Percentiles rank a stretch among this genome's conserved stretches.
These are phyloP conservation scores for Diaporthe sp. DNA, from an alignment of 2,329 filamentous ascomycete genomes.

Conservation along the genomic window DNA sequence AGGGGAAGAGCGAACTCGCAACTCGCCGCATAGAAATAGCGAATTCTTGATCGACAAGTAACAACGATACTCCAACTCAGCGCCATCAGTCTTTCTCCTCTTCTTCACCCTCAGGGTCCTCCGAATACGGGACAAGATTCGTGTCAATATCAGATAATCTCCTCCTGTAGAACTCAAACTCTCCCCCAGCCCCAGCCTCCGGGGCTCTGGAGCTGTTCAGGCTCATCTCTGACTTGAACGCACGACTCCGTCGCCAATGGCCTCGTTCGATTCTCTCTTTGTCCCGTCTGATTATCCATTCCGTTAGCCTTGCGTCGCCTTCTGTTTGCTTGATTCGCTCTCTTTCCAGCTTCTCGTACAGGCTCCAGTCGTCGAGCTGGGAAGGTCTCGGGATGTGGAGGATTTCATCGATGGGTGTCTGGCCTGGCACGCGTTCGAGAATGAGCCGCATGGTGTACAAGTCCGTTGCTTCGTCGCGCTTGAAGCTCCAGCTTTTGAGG, in stretches of 20 bases:
- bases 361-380: slow-evolving; percentile 68
- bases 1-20: too few relatives aligned
- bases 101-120: slow-evolving; percentile 22
- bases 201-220: slow-evolving; percentile 45
- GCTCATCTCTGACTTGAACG: slow-evolving; percentile 16
- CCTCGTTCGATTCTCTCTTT: slow-evolving; percentile 45
- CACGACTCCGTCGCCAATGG: slow-evolving; percentile 35
- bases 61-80: too few relatives aligned
- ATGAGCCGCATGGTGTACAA: slow-evolving; percentile 60
- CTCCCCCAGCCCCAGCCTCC: slow-evolving; percentile 33
- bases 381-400: slow-evolving; percentile 64
- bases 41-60: too few relatives aligned
- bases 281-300: slow-evolving; percentile 56
- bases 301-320: slow-evolving; percentile 56
- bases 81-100: background rate
- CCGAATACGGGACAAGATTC: slow-evolving; percentile 6
- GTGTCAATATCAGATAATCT: slow-evolving; percentile 42
- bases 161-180: slow-evolving; percentile 43
- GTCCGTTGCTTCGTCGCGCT: slow-evolving; percentile 54
- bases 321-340: slow-evolving; percentile 55
- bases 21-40: too few relatives aligned
- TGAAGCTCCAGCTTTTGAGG: slow-evolving; percentile 62
- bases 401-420: slow-evolving; percentile 59
- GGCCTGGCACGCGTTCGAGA: slow-evolving; percentile 59
- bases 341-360: slow-evolving; percentile 63